phyloP scores from a whole-genome alignment of 1,139 yeast genomes.

The Yamadazyma dushanensis region DNA sequence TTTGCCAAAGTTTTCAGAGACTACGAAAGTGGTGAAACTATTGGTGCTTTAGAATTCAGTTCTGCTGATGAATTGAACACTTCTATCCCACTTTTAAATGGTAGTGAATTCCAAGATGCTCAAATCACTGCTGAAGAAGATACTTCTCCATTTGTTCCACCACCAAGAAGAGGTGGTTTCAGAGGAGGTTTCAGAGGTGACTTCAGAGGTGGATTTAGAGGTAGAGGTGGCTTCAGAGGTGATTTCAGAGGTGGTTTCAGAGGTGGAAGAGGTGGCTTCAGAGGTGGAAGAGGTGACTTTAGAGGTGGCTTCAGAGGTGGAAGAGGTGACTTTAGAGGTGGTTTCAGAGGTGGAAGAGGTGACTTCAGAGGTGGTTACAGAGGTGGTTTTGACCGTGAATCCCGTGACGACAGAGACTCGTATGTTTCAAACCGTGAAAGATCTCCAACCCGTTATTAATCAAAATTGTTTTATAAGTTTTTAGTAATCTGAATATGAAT shows the following conservation, averaged over 20 bases:
- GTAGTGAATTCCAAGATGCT: slow-evolving; percentile 69
- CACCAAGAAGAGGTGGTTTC: slow-evolving; percentile 50
- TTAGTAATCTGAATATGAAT: slow-evolving; percentile 7
- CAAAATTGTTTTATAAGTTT: slow-evolving; percentile 5
- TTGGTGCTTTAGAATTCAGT: slow-evolving; percentile 77
- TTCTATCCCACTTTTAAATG: slow-evolving; percentile 69
- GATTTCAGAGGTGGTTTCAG: slow-evolving; percentile 37
- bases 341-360: slow-evolving; percentile 36
- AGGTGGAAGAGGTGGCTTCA: slow-evolving; percentile 37
- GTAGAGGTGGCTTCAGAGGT: slow-evolving; percentile 26
- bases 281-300: slow-evolving; percentile 41
- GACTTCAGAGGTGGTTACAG: slow-evolving; percentile 43
- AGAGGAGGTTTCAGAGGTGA: slow-evolving; percentile 47
- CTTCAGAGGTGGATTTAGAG: slow-evolving; percentile 34
- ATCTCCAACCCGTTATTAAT: slow-evolving; percentile 46
- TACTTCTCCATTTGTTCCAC: slow-evolving; percentile 74
- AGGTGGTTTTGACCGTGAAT: slow-evolving; percentile 35
- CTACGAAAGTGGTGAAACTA: slow-evolving; percentile 57
- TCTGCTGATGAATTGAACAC: slow-evolving; percentile 71
- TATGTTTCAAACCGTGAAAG: slow-evolving; percentile 41
- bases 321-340: slow-evolving; percentile 24
- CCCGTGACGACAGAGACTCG: slow-evolving; percentile 42
- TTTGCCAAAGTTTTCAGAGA: slow-evolving; percentile 73
- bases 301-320: slow-evolving; percentile 41
- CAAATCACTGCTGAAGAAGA: slow-evolving; percentile 73